Base-by-base conservation (phyloP, 805 yeast species). In the Wickerhamomyces ciferrii region DNA sequence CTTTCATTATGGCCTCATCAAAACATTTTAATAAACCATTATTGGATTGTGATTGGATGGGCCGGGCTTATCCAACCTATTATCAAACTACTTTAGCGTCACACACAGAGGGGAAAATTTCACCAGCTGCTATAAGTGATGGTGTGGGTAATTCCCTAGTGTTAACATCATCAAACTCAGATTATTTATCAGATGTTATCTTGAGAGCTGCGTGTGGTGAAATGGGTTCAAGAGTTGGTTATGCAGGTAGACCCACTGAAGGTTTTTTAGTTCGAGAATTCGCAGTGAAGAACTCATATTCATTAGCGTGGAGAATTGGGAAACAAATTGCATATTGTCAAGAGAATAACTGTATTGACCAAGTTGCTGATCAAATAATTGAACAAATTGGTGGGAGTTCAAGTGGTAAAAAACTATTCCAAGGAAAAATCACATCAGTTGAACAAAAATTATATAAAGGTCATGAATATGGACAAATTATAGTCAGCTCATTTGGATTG, bases 251-350 rank as follows among this genome's bases (percentile, higher is more conserved):
- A 19, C 54, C 53, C 13, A 53, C 55, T 52, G 56, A 52, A 11
- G 48, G 54, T 20, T 49, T 50, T 2, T 52, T 62, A 18, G 51
- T 66, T 48, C 42, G 51, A 8, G 39, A 46, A n/a, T 58, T 56
- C 42, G 57, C 67, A 11, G 61, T 68, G 11, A 56, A 48, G 18
- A 56, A 61, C 45, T 47, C 71, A 3, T 29, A 67, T 18, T 70
- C 74, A 5, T 47, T 59, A n/a, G 67, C 74, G 4, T 71, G 75
- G 75, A 65, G 75, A 58, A 66, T 71, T 39, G 75, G 75, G 10
- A 60, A 68, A 44, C 52, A 53, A 5, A 52, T 55, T n/a, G 36
- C 34, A 1, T 37, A 46, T 17, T 48, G 53, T 15, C 39, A 43
- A 20, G 35, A 46, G 18, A 35, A 37, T n/a, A 38, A 37, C n/a